Evolutionary conservation across 164 flowering plant species (phyloP).

Genomic region (Saururus chinensis): DNA sequence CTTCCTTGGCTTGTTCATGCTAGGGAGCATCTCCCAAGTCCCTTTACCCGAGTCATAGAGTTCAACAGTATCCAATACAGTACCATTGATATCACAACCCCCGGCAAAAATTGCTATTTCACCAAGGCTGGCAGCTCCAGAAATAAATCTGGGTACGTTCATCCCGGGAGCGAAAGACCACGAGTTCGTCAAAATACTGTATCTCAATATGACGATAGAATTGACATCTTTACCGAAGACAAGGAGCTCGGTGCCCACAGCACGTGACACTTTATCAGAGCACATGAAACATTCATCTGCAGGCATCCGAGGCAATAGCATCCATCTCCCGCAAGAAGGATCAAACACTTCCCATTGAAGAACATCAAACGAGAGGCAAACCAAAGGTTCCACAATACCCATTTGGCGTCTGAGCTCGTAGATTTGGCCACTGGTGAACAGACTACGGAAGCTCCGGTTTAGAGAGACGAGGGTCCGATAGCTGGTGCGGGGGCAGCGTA

Average conservation of each 20-base stretch:
- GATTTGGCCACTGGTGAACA: conserved; percentile 16
- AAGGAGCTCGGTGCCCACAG: conserved; percentile 33
- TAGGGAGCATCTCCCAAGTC: conserved; percentile 21
- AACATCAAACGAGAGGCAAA: conserved; percentile 15
- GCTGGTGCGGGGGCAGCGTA: conserved; percentile 25
- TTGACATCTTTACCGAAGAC: conserved; percentile 27
- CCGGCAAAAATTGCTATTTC: conserved; percentile 31
- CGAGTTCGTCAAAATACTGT: conserved; percentile 16
- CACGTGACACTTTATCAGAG: conserved; percentile 29
- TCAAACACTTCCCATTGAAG: conserved; percentile 26
- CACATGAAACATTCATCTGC: conserved; percentile 20
- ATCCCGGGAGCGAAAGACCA: conserved; percentile 18
- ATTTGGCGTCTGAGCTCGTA: conserved; percentile 13
- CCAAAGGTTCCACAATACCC: conserved; percentile 23
- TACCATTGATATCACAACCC: conserved; percentile 23
- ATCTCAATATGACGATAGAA: conserved; percentile 18
- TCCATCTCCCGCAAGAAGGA: conserved; percentile 16
- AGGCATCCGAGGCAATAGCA: conserved; percentile 20
- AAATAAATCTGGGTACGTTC: conserved; percentile 24
- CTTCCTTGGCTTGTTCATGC: conserved; percentile 28
- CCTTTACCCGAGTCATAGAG: conserved; percentile 23
- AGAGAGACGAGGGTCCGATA: conserved; percentile 22
- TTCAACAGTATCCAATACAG: conserved; percentile 21
- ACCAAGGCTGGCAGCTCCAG: conserved; percentile 28
- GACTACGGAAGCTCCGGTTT: conserved; percentile 17